These are phyloP conservation scores for Suillus luteus DNA, from an alignment of 768 basidiomycete genomes.

Conservation along the genomic window DNA sequence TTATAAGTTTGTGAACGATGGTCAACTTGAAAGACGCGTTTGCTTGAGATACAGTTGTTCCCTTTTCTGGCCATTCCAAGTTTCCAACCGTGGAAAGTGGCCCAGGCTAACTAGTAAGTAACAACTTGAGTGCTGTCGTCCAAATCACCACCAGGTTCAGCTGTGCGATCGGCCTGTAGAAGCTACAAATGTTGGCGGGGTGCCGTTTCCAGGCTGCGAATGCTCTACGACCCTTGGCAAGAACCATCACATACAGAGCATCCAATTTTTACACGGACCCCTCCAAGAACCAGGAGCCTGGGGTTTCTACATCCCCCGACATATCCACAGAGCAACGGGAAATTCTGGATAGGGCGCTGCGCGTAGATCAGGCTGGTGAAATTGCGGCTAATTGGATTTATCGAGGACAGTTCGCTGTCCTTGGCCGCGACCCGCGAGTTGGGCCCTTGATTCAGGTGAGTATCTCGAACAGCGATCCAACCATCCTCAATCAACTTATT, in stretches of 20 bases:
- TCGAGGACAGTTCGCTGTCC: conserved; percentile 77
- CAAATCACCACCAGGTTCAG: not conserved
- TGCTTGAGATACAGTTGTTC: not conserved
- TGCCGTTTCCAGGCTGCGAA: not conserved
- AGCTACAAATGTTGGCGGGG: not conserved
- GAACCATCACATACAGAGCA: conserved; percentile 27
- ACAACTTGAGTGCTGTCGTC: not conserved
- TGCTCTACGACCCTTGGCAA: not conserved
- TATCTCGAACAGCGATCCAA: conserved; percentile 4
- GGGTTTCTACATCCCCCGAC: conserved; percentile 58
- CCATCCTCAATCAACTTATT: conserved; percentile 10
- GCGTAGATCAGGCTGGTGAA: conserved; percentile 96
- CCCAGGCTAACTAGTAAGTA: no score
- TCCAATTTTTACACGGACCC: conserved; percentile 54
- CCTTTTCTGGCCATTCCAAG: not conserved
- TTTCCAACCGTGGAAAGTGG: not conserved
- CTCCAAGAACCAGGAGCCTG: conserved; percentile 35
- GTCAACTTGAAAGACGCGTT: conserved; percentile 2
- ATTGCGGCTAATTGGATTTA: conserved; percentile 97
- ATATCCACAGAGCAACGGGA: conserved; percentile 52
- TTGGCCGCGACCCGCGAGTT: conserved; percentile 57
- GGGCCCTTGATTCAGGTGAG: conserved; percentile 76
- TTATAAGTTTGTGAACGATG: not conserved
- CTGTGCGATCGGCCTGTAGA: not conserved
- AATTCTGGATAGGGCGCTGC: conserved; percentile 64